phyloP scores from a whole-genome alignment of 192 early-diverging fungal species.

The Mortierella hygrophila region DNA sequence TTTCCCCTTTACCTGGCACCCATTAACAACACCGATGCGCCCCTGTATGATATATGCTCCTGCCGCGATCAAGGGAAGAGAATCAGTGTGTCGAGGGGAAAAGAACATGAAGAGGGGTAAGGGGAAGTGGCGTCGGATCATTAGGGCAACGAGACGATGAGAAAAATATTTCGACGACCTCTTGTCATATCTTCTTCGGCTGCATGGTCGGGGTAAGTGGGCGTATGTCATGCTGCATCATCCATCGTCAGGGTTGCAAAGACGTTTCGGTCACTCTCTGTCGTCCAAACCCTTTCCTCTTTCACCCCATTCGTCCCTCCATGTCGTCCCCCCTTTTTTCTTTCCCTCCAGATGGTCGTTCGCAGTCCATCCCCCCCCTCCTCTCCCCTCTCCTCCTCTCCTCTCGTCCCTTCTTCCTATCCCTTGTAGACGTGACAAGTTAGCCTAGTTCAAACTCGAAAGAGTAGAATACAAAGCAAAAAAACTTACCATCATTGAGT shows the following conservation, averaged over 20 bases:
- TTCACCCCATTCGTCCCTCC: not conserved
- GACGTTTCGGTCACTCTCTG: not conserved
- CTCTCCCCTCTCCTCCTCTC: not conserved
- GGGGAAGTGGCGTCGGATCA: not conserved
- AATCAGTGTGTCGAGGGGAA: not conserved
- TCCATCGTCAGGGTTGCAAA: not conserved
- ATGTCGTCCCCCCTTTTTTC: not conserved
- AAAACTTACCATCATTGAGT: slow-evolving; percentile 38
- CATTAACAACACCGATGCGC: not conserved
- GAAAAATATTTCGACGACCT: not conserved
- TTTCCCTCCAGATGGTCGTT: not conserved
- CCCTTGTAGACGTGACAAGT: not conserved
- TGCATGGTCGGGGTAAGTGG: not conserved
- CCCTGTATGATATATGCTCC: not conserved
- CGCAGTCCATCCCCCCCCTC: not conserved
- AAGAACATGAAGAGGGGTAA: not conserved
- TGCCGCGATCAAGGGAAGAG: not conserved
- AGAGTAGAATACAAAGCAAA: not conserved
- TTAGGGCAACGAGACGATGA: not conserved
- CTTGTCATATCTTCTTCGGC: not conserved
- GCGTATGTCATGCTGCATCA: slow-evolving; percentile 10
- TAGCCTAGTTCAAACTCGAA: slow-evolving; percentile 1
- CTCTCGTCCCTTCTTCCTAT: not conserved
- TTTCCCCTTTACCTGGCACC: not conserved
- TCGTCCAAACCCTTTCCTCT: not conserved